Base-by-base conservation (phyloP, 1,284 basidiomycete genomes). In the Thelephora terrestris region DNA sequence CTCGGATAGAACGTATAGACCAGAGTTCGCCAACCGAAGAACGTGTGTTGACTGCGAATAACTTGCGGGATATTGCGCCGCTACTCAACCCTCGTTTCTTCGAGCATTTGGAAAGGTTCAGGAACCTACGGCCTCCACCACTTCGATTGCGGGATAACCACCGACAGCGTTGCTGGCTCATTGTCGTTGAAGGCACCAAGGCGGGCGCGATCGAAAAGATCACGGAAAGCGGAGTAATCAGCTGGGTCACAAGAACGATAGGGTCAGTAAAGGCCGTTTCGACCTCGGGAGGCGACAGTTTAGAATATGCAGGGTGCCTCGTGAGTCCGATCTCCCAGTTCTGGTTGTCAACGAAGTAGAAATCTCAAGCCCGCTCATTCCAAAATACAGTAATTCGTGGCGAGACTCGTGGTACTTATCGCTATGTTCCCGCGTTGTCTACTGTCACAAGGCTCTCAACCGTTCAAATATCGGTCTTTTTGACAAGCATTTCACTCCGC, bases 221-320 rank as follows among this genome's bases (percentile, higher is more conserved):
- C 0, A 79, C 79, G n/a, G n/a, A n/a, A n/a, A n/a, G n/a, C n/a
- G n/a, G n/a, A n/a, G n/a, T n/a, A n/a, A n/a, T n/a, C n/a, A n/a
- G n/a, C n/a, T n/a, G 1, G 90, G 93, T 61, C 86, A 87, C 1
- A 86, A 92, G 0, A 89, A 92, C 58, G 93, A 89, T 58, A 85
- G 85, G 18, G 85, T 89, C 10, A 72, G 71, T 54, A 73, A 74
- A 40, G 64, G 70, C 45, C 64, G 58, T 16, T 52, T 54, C 46
- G 51, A 61, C 18, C 35, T 70, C 74, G 6, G 64, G 67, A 35
- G 79, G 79, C 24, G 83, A 87, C 43, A 85, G 91, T 81, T 93
- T 16, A 71, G 93, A 56, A 79, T 92, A 56, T 62, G 71, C 79
- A 48, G 76, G 81, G 29, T 97, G 93, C 67, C 24, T 66, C 84